Evolutionary conservation across 2,329 filamentous ascomycete species (phyloP).

Genomic region (Sclerotinia glacialis): DNA sequence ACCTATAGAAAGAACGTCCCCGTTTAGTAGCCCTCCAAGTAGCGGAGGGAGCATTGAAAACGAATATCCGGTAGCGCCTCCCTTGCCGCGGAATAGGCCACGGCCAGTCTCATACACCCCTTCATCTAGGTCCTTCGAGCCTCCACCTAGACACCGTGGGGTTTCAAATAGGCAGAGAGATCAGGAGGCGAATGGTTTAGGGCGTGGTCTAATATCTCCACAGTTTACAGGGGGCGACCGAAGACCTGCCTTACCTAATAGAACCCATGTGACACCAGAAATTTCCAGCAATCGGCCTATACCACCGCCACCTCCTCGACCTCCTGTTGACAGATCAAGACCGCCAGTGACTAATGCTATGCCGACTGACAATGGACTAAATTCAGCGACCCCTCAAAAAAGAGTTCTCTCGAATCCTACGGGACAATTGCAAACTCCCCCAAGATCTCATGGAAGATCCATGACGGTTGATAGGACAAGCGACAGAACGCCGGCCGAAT

Average conservation of each 20-base stretch:
- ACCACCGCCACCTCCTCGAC: slow-evolving; percentile 35
- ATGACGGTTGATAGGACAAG: slow-evolving; percentile 50
- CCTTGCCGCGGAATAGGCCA: slow-evolving; percentile 51
- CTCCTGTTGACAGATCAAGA: slow-evolving; percentile 33
- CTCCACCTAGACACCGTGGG: slow-evolving; percentile 53
- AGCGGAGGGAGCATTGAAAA: slow-evolving; percentile 61
- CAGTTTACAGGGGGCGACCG: slow-evolving; percentile 45
- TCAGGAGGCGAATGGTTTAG: slow-evolving; percentile 44
- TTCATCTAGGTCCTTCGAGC: slow-evolving; percentile 45
- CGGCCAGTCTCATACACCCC: slow-evolving; percentile 46
- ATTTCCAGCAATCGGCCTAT: slow-evolving; percentile 35
- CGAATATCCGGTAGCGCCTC: slow-evolving; percentile 49
- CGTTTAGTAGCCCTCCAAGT: slow-evolving; percentile 82
- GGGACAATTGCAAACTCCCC: slow-evolving; percentile 45
- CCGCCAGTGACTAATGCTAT: slow-evolving; percentile 25
- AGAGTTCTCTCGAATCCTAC: slow-evolving; percentile 49
- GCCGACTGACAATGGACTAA: slow-evolving; percentile 14
- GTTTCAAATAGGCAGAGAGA: slow-evolving; percentile 46
- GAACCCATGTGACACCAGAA: slow-evolving; percentile 41
- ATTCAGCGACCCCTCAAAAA: slow-evolving; percentile 42
- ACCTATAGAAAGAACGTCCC: slow-evolving; percentile 53
- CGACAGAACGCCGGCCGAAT: slow-evolving; percentile 42
- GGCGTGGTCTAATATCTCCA: slow-evolving; percentile 42
- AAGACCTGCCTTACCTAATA: slow-evolving; percentile 50
- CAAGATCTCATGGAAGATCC: slow-evolving; percentile 47